Base-by-base conservation (phyloP, 768 basidiomycete genomes). In the Tulasnella sp. region DNA sequence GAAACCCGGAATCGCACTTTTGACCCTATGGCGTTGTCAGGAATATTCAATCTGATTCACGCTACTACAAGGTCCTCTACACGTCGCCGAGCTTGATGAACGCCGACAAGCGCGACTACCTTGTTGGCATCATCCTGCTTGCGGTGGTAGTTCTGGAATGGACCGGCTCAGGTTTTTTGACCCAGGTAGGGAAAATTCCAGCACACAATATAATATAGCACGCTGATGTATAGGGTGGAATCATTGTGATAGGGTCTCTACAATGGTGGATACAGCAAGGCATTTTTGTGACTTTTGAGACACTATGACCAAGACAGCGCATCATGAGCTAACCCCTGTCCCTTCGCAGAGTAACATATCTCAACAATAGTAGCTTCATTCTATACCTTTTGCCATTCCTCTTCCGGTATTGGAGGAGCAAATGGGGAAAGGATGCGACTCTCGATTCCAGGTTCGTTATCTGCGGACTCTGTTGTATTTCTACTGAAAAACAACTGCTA, bases 281-380 rank as follows among this genome's bases (percentile, higher is more conserved):
- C 91, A 7, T 98, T 95, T 72, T 74, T 93, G 93, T 84, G 62
- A 60, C 79, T 72, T 38, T 38, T 29, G 62, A 44, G 41, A 49
- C 47, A 61, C 52, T 32, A 38, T 47, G 15, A 21, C 24, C 34
- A 42, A 17, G 30, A 38, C 27, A 34, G 24, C 51, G 41, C 42
- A 48, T 34, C 47, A 17, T 56, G 63, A 19, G 49, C 23, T 29
- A 51, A 32, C 41, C 23, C 29, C 48, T 27, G 17, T 15, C 21
- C n/a, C 19, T 60, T 34, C n/a, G 45, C 61, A 88, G 88, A 60
- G 79, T 90, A 52, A 94, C 95, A 10, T 98, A 96, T 68, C 74
- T 95, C 68, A 92, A 85, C 72, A 97, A 94, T 1, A 84, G 87
- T 62, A 77, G 89, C n/a, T 98, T 98, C 68, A 73, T 80, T 2